phyloP scores from a whole-genome alignment of 257 asterid species.

The Solanum rostratum region DNA sequence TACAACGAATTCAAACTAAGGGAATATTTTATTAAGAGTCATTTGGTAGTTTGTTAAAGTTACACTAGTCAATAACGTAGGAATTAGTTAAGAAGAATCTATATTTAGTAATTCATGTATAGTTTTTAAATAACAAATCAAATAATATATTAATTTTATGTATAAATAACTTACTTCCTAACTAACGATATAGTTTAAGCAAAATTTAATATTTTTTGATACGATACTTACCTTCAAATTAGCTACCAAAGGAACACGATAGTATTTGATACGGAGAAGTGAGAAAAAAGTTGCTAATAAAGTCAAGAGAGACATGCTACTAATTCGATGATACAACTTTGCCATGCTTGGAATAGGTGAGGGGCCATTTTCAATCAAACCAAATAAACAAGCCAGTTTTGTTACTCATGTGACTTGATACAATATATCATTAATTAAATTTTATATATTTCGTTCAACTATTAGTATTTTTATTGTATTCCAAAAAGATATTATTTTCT shows the following conservation, averaged over 20 bases:
- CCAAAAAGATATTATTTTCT: neutral
- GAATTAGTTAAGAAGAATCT: too few species aligned
- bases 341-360: slow-evolving; percentile 5
- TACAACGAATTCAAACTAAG: too few species aligned
- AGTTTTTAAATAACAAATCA: neutral
- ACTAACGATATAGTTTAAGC: neutral
- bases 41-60: too few species aligned
- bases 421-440: neutral
- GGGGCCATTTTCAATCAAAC: slow-evolving; percentile 13
- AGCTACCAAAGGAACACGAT: fast-evolving
- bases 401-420: neutral
- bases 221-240: neutral
- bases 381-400: neutral
- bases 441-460: neutral
- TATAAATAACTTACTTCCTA: neutral
- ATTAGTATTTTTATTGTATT: neutral
- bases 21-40: too few species aligned
- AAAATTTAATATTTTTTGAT: neutral
- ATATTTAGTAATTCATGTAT: too few species aligned
- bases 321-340: neutral
- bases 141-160: neutral
- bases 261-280: neutral
- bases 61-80: too few species aligned
- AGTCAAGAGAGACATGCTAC: neutral
- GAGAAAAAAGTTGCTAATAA: neutral